Percentiles rank a stretch among this genome's conserved stretches.
Conservation (phyloP, 75 land plant species). For the Azolla pinnata region DNA sequence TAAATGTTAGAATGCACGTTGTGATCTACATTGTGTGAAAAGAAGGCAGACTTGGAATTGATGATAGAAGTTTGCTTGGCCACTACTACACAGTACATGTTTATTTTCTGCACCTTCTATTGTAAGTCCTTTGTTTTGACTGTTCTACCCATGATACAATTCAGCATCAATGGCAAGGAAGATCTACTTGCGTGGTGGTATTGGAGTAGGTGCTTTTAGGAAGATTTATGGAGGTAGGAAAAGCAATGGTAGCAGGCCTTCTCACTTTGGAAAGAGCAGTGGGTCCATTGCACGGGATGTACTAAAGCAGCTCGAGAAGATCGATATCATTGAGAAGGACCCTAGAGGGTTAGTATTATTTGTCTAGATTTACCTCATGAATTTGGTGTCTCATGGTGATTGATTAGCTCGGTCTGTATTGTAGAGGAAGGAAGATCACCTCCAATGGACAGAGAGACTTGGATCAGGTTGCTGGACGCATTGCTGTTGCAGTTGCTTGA, state of each 20-base stretch:
- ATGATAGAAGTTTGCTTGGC: too few relatives aligned
- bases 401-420: background rate
- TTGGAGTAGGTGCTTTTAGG: slow-evolving; percentile 76
- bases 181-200: slow-evolving; percentile 70
- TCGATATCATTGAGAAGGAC: slow-evolving; percentile 60
- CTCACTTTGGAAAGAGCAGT: slow-evolving; percentile 80
- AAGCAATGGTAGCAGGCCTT: slow-evolving; percentile 75
- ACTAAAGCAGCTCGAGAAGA: slow-evolving; percentile 60
- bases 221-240: slow-evolving; percentile 79
- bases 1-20: too few relatives aligned
- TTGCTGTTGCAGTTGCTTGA: slow-evolving; percentile 42
- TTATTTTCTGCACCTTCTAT: too few relatives aligned
- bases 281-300: slow-evolving; percentile 77
- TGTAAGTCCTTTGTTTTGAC: too few relatives aligned
- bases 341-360: slow-evolving; percentile 51
- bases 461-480: slow-evolving; percentile 80
- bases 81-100: too few relatives aligned
- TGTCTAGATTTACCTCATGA: background rate
- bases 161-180: slow-evolving; percentile 94
- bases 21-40: too few relatives aligned
- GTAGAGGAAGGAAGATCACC: slow-evolving; percentile 71
- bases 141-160: too few relatives aligned
- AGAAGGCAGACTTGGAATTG: too few relatives aligned
- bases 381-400: background rate
- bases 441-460: slow-evolving; percentile 69